Conservation (phyloP, 139 green algal species). For the Trebouxia sp. region DNA sequence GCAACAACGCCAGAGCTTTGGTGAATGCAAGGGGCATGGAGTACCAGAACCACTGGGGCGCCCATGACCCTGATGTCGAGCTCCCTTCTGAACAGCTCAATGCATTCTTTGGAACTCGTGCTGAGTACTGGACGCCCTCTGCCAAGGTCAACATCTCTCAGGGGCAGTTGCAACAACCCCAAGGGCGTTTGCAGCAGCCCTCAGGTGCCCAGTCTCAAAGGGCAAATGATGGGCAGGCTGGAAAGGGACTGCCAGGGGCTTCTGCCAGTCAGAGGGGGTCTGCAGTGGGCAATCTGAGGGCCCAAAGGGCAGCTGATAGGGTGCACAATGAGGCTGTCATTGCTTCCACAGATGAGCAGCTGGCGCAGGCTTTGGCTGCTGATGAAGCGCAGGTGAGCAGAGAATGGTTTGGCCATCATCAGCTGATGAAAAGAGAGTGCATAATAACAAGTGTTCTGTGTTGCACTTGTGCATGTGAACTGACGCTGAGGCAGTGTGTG, state of each 20-base stretch:
- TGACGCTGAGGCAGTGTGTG: no score
- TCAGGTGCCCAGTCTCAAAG: not conserved
- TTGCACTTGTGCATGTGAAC: no score
- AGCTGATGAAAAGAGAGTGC: not conserved
- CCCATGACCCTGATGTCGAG: conserved; percentile 47
- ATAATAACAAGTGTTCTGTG: no score
- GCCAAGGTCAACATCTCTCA: not conserved
- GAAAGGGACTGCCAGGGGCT: not conserved
- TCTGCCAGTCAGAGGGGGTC: not conserved
- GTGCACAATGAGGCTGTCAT: conserved; percentile 34
- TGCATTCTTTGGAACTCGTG: conserved; percentile 40
- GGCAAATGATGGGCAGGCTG: not conserved
- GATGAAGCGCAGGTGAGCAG: conserved; percentile 17
- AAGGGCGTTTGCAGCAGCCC: not conserved
- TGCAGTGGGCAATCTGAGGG: not conserved
- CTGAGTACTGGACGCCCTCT: conserved; percentile 24
- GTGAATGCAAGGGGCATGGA: conserved; percentile 50
- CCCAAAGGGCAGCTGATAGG: conserved; percentile 27
- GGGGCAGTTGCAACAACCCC: not conserved
- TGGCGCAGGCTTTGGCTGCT: conserved; percentile 7
- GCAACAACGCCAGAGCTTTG: conserved; percentile 22
- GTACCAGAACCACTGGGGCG: conserved; percentile 56
- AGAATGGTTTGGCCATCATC: not conserved
- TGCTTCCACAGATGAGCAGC: conserved; percentile 8
- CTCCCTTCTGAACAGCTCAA: conserved; percentile 44